phyloP scores from a whole-genome alignment of 805 yeast species.

The Metahyphopichia silvanorum region DNA sequence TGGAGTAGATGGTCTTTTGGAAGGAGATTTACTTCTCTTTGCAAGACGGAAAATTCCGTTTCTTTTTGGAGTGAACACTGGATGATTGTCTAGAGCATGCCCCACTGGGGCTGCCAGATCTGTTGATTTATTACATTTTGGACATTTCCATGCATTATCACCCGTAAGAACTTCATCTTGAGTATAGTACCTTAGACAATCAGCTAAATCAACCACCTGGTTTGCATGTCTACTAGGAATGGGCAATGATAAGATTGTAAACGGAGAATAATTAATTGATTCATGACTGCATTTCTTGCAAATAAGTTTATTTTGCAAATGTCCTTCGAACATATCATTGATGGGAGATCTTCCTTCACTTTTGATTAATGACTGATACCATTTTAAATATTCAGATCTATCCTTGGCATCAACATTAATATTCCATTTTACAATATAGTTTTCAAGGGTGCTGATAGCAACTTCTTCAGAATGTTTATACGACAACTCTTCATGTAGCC shows the following conservation, averaged over 20 bases:
- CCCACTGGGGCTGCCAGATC: conserved; percentile 6
- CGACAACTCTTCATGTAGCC: conserved; percentile 63
- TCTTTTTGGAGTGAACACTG: conserved; percentile 35
- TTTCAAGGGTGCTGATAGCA: conserved; percentile 17
- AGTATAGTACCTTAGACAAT: conserved; percentile 60
- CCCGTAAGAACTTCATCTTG: conserved; percentile 64
- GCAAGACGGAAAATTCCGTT: conserved; percentile 33
- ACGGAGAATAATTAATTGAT: conserved; percentile 58
- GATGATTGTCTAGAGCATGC: conserved; percentile 27
- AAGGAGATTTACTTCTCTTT: conserved; percentile 33
- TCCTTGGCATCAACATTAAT: conserved; percentile 28
- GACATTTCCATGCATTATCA: conserved; percentile 84
- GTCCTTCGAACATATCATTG: conserved; percentile 68
- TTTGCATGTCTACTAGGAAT: conserved; percentile 42
- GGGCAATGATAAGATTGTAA: conserved; percentile 60
- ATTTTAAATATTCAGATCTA: conserved; percentile 52
- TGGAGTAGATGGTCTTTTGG: conserved; percentile 14
- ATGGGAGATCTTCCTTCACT: conserved; percentile 67
- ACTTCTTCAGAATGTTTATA: conserved; percentile 19
- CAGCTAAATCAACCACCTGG: conserved; percentile 46
- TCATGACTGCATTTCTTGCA: conserved; percentile 65
- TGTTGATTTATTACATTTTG: conserved; percentile 47
- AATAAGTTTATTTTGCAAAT: conserved; percentile 58
- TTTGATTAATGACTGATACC: conserved; percentile 53
- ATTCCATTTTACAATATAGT: conserved; percentile 28